Percentiles rank a stretch among this genome's conserved stretches.
These are phyloP conservation scores for Penicillium crystallinum DNA, from an alignment of 495 filamentous ascomycete genomes.

Conservation along the genomic window DNA sequence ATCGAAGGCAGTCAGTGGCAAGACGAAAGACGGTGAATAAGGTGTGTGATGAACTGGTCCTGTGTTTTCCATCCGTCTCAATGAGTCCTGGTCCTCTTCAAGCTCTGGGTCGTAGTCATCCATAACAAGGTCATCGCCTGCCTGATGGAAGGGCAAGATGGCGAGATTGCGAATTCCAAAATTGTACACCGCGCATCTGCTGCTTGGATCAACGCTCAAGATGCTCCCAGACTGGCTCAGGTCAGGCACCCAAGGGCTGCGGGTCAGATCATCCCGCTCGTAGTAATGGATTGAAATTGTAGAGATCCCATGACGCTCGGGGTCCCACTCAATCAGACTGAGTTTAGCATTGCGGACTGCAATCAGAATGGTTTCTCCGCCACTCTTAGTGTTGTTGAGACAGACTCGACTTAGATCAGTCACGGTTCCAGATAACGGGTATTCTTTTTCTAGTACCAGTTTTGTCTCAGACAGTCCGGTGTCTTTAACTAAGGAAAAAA, in stretches of 20 bases:
- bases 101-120: constrained; percentile 81
- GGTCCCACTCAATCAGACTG: constrained; percentile 91
- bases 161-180: constrained; percentile 86
- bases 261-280: constrained; percentile 80
- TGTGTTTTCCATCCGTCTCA: constrained; percentile 36
- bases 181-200: constrained; percentile 86
- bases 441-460: constrained; percentile 83
- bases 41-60: constrained; percentile 60
- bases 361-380: constrained; percentile 77
- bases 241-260: constrained; percentile 68
- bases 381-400: constrained; percentile 61
- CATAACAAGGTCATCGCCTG: constrained; percentile 82
- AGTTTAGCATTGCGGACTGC: constrained; percentile 87
- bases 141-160: constrained; percentile 85
- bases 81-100: constrained; percentile 45
- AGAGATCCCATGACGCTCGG: constrained; percentile 64
- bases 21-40: constrained; percentile 85
- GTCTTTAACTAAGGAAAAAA: constrained; percentile 53
- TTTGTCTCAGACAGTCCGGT: constrained; percentile 59
- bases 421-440: constrained; percentile 72
- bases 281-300: constrained; percentile 98
- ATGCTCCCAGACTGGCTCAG: constrained; percentile 66
- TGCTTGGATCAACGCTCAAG: constrained; percentile 83
- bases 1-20: constrained; percentile 80
- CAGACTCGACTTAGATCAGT: constrained; percentile 76